Conservation (phyloP, 371 early-diverging fungal species). For the Parasitella parasitica region DNA sequence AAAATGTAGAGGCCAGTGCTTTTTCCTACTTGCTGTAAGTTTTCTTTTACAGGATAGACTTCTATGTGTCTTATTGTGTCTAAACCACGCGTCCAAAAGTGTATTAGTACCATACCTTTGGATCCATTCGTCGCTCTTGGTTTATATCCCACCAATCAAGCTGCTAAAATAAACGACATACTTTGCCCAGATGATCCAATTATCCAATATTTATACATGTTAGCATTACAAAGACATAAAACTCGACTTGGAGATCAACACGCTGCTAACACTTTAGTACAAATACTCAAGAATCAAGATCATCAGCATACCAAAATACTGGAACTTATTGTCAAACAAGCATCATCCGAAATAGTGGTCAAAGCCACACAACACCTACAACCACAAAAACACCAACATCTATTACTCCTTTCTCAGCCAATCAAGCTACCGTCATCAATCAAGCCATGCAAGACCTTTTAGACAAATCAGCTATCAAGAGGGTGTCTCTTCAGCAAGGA, state of each 20-base stretch:
- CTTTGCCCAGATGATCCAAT: constrained; percentile 22
- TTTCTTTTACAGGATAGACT: constrained; percentile 20
- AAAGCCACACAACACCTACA: too few species aligned
- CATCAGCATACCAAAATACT: constrained; percentile 23
- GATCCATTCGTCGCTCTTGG: constrained; percentile 17
- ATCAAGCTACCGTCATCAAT: too few species aligned
- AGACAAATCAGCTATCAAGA: constrained; percentile 15
- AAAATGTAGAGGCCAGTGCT: constrained; percentile 11
- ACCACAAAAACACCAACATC: too few species aligned
- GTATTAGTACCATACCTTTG: constrained; percentile 12
- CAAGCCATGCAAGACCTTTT: not conserved
- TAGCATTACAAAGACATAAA: constrained; percentile 5
- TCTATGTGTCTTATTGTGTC: constrained; percentile 2
- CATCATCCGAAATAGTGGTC: constrained; percentile 20
- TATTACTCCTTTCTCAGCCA: too few species aligned
- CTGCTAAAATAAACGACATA: constrained; percentile 3
- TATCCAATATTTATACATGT: constrained; percentile 20
- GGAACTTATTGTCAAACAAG: constrained; percentile 20
- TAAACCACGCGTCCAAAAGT: constrained; percentile 14
- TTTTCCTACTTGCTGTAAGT: constrained; percentile 16
- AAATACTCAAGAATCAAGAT: constrained; percentile 20
- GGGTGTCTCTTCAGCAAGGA: not conserved
- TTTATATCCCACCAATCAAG: not conserved
- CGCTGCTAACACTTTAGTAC: constrained; percentile 12
- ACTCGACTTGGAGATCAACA: constrained; percentile 22